A percentile compares a stretch with the other conserved stretches of the same genome.
Evolutionary conservation across 2,329 filamentous ascomycete species (phyloP).

Genomic region (Neonectria neomacrospora): DNA sequence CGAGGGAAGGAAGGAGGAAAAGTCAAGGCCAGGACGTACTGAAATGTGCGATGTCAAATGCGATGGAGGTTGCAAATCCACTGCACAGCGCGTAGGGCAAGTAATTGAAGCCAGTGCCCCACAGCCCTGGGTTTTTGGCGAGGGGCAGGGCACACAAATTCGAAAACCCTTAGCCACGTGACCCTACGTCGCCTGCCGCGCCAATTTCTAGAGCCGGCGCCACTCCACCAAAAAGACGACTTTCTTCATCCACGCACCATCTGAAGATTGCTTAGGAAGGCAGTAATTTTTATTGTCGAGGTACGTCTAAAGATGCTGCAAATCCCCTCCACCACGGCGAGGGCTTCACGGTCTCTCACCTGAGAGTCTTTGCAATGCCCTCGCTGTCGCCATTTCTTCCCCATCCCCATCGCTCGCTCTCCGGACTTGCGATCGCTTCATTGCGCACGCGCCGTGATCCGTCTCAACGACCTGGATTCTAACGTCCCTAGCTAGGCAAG

Average conservation of each 20-base stretch:
- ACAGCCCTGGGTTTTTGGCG: conserved; percentile 9
- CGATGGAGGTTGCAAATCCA: conserved; percentile 41
- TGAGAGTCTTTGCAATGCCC: conserved; percentile 48
- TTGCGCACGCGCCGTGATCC: conserved; percentile 17
- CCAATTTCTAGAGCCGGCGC: conserved; percentile 47
- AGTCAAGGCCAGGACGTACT: conserved; percentile 44
- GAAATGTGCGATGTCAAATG: conserved; percentile 45
- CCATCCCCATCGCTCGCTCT: conserved; percentile 23
- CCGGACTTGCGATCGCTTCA: conserved; percentile 20
- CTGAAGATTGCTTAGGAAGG: conserved; percentile 72
- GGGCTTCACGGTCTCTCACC: conserved; percentile 45
- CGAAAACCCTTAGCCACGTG: conserved; percentile 48
- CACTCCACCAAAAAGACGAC: conserved; percentile 44
- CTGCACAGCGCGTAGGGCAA: conserved; percentile 38
- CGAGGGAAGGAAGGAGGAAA: conserved; percentile 39
- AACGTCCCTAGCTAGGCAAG: conserved; percentile 66
- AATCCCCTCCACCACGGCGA: conserved; percentile 43
- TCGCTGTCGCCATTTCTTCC: conserved; percentile 16
- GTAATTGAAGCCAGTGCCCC: conserved; percentile 14
- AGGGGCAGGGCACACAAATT: conserved; percentile 31
- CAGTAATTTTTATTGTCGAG: conserved; percentile 69
- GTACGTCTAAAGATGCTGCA: conserved; percentile 68
- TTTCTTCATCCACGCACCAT: conserved; percentile 57
- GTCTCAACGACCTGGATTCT: conserved; percentile 46
- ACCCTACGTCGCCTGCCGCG: conserved; percentile 32